Base-by-base conservation (phyloP, 306 rosid species). In the Malus sieversii region DNA sequence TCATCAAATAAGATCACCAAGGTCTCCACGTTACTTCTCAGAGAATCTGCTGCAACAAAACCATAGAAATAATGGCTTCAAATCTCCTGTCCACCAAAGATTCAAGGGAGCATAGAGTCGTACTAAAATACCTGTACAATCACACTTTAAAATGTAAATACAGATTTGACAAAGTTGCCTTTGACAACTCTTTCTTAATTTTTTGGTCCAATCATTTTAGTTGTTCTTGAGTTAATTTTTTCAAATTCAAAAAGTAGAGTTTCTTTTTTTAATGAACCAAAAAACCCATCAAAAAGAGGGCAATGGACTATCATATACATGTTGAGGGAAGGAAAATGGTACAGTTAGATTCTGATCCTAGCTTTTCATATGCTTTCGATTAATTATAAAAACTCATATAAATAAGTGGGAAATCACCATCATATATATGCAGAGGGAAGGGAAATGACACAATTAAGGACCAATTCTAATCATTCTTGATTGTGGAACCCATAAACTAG, bases 131-230 rank as follows among this genome's bases (percentile, higher is more conserved):
- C 55, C 16, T 16, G 55, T 27, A 22, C 42, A 75, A 48, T 29
- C 60, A 72, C 10, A 75, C 6, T 78, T 86, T 80, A 86, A 63
- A 89, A 6, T 84, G 88, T 85, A 87, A 59, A 91, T 85, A 89
- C 61, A 75, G 74, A 77, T 81, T 80, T 87, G n/a, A 29, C 48
- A 75, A 57, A 33, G 59, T 22, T 62, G 80, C 62, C 18, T 19
- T 72, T 61, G 66, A 29, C 77, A 33, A 30, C 53, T 72, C 30
- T 52, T 69, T 74, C 63, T 74, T 66, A 1, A 45, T 16, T 29
- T 38, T 48, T 65, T 27, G 45, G 44, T 29, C 60, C 29, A 61
- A 42, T 10, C 7, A 73, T 15, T n/a, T 42, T 63, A 2, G 18
- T 14, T 10, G 25, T 40, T 23, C 65, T 4, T 44, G 10, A 27